These are phyloP conservation scores for Cladophialophora immunda DNA, from an alignment of 2,329 filamentous ascomycete species.

Conservation along the genomic window DNA sequence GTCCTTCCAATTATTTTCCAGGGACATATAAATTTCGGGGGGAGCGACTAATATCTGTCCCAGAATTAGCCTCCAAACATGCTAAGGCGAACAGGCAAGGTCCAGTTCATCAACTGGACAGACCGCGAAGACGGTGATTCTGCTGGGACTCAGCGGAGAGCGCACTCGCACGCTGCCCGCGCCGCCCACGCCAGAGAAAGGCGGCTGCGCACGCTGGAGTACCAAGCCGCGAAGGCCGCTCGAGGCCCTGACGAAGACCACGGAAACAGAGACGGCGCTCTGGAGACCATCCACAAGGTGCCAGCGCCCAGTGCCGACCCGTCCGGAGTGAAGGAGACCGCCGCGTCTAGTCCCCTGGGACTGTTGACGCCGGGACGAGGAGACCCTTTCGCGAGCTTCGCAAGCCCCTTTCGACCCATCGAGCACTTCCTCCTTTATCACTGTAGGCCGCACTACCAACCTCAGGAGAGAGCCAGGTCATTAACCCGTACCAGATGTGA, in stretches of 20 bases:
- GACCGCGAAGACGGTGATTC: too few relatives aligned
- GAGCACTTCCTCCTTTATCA: conserved; percentile 2
- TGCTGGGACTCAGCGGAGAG: neutral
- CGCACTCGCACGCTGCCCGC: neutral
- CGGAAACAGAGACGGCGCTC: neutral
- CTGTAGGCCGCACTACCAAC: neutral
- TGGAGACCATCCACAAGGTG: too few relatives aligned
- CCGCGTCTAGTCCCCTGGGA: neutral
- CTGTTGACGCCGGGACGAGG: neutral
- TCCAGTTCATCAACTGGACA: too few relatives aligned
- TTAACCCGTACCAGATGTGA: neutral
- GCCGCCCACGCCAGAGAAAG: neutral
- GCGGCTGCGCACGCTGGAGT: neutral
- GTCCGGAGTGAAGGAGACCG: too few relatives aligned
- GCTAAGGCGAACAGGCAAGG: too few relatives aligned
- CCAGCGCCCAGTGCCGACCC: too few relatives aligned
- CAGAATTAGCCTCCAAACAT: too few relatives aligned
- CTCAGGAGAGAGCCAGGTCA: neutral
- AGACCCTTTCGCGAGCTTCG: neutral
- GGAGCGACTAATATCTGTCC: too few relatives aligned
- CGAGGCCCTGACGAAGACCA: neutral
- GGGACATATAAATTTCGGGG: too few relatives aligned
- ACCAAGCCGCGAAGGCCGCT: neutral
- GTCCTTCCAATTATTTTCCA: too few relatives aligned
- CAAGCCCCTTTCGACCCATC: neutral